phyloP scores from a whole-genome alignment of 2,329 filamentous ascomycete species.

The Fusarium bactridioides region DNA sequence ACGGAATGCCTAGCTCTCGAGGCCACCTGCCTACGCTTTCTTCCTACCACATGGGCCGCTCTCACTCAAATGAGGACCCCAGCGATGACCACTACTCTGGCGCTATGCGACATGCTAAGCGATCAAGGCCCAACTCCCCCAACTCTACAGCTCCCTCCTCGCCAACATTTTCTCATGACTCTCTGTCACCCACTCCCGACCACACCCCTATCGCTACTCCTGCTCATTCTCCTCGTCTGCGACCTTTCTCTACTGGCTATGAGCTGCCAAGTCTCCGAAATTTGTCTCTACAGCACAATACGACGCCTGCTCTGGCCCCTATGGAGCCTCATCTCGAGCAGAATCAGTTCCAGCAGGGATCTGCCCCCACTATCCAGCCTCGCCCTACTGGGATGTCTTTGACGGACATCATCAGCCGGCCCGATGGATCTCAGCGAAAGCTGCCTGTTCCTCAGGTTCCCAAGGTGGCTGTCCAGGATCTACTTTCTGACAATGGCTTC shows the following conservation, averaged over 20 bases:
- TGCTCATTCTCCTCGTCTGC: slow-evolving; percentile 89
- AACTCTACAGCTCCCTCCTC: slow-evolving; percentile 96
- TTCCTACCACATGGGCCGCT: slow-evolving; percentile 93
- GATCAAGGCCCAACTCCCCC: slow-evolving; percentile 90
- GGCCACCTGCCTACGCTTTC: slow-evolving; percentile 78
- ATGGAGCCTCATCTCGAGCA: slow-evolving; percentile 65
- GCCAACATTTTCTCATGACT: slow-evolving; percentile 95
- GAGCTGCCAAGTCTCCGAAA: slow-evolving; percentile 87
- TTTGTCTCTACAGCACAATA: slow-evolving; percentile 61
- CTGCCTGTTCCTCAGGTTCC: slow-evolving; percentile 90
- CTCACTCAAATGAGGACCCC: slow-evolving; percentile 81
- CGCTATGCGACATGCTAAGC: slow-evolving; percentile 77
- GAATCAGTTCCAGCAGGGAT: slow-evolving; percentile 52
- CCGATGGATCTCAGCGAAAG: slow-evolving; percentile 88
- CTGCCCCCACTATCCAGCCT: slow-evolving; percentile 60
- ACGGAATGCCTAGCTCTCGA: slow-evolving; percentile 58
- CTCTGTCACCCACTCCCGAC: slow-evolving; percentile 92
- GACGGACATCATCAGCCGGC: slow-evolving; percentile 89
- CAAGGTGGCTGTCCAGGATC: slow-evolving; percentile 86
- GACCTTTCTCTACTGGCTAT: slow-evolving; percentile 77
- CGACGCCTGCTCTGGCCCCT: slow-evolving; percentile 64
- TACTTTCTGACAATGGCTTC: slow-evolving; percentile 74
- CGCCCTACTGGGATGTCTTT: slow-evolving; percentile 77
- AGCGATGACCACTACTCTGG: slow-evolving; percentile 79
- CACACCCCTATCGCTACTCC: slow-evolving; percentile 98